Conservation (phyloP, 2,329 filamentous ascomycete genomes). For the Echinosphaeria canescens region DNA sequence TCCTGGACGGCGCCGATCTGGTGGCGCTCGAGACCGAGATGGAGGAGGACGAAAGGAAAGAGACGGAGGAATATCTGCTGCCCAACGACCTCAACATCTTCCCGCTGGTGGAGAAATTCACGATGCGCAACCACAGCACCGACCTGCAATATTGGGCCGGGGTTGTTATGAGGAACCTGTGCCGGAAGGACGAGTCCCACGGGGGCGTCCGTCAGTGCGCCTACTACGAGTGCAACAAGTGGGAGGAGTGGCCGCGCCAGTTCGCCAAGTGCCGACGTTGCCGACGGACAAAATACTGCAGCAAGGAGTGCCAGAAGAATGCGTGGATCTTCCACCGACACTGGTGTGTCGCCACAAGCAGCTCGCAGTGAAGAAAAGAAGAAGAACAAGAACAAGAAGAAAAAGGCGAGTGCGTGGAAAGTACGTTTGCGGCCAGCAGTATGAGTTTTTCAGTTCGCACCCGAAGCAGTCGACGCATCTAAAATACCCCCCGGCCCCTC, state of each 20-base stretch:
- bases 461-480: too few species aligned
- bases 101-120: conserved; percentile 95
- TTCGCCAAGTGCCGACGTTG: conserved; percentile 97
- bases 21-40: conserved; percentile 6
- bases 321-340: conserved; percentile 97
- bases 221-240: conserved; percentile 95
- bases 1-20: conserved; percentile 49
- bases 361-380: too few species aligned
- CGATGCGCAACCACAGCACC: conserved; percentile 78
- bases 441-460: too few species aligned
- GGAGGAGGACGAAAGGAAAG: conserved; percentile 32
- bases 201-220: conserved; percentile 94
- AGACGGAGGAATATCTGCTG: conserved; percentile 72
- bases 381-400: too few species aligned
- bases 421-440: too few species aligned
- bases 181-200: conserved; percentile 86
- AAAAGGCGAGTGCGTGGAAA: too few species aligned
- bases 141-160: conserved; percentile 99
- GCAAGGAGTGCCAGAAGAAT: conserved; percentile 98
- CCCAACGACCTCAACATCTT: conserved; percentile 98
- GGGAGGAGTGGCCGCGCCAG: conserved; percentile 91
- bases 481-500: conserved; percentile 8
- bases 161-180: conserved; percentile 96
- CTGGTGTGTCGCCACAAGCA: conserved; percentile 93
- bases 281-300: conserved; percentile 95